These are phyloP conservation scores for Pythium phragmiticola DNA, from an alignment of 352 stramenopile species.

Conservation along the genomic window DNA sequence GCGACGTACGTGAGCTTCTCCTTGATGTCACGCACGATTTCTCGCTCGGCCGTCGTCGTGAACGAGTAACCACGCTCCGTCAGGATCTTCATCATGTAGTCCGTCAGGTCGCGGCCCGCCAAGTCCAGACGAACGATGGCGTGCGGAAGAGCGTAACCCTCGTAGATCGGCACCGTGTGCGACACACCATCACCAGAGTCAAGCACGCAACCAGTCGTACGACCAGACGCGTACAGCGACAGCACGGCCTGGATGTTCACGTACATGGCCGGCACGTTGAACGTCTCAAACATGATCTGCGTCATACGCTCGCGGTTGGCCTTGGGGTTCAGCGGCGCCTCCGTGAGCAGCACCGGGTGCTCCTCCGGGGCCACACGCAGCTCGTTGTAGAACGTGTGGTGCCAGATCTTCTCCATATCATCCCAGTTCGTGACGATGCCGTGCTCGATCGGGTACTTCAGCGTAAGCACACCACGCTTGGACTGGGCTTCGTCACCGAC, in stretches of 20 bases:
- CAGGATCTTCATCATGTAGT: no score
- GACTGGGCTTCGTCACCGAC: constrained; percentile 28
- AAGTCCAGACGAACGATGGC: constrained; percentile 62
- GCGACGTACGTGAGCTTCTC: no score
- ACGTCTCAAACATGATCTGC: constrained; percentile 87
- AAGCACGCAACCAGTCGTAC: constrained; percentile 81
- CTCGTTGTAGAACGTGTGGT: constrained; percentile 82
- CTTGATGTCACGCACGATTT: no score
- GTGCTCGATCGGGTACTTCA: constrained; percentile 77
- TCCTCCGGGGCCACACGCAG: constrained; percentile 60
- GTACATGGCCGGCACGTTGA: constrained; percentile 82
- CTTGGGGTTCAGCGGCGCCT: no score
- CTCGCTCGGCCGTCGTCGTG: no score
- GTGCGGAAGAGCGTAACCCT: constrained; percentile 77
- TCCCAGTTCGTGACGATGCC: constrained; percentile 86
- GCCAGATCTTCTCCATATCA: constrained; percentile 82
- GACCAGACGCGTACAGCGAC: constrained; percentile 83
- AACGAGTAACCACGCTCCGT: constrained; percentile 70
- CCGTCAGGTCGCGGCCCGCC: no score
- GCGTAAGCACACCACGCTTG: no score
- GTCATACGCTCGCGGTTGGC: no score
- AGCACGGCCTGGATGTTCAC: constrained; percentile 84
- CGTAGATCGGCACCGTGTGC: constrained; percentile 86
- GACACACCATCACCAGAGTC: constrained; percentile 87
- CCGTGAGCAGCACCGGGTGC: no score